Percentiles rank a stretch among this genome's conserved stretches.
Conservation (phyloP, 768 basidiomycete species). For the Xanthoconium purpureum region DNA sequence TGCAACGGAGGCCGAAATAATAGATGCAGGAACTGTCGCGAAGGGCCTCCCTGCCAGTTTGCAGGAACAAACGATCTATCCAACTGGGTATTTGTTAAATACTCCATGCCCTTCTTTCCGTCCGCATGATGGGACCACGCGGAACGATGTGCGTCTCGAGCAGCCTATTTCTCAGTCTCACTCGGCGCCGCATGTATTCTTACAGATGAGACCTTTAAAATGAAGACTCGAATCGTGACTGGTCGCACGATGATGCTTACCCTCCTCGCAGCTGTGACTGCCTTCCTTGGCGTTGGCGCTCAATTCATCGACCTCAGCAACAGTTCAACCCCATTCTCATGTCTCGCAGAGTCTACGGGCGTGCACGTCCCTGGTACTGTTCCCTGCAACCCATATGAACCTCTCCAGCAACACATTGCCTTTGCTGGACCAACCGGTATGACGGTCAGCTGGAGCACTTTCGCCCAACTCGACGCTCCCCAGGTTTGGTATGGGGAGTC, state of each 20-base stretch:
- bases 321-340: constrained; percentile 13
- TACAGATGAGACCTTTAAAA: background rate
- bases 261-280: background rate
- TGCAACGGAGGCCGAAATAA: too few relatives aligned
- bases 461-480: constrained; percentile 16
- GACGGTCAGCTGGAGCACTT: constrained; percentile 28
- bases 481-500: constrained; percentile 27
- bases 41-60: background rate
- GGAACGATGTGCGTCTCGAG: background rate
- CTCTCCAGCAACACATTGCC: constrained; percentile 26
- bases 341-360: constrained; percentile 27
- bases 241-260: constrained; percentile 7
- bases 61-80: background rate
- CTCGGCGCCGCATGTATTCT: background rate
- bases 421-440: constrained; percentile 26
- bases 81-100: background rate
- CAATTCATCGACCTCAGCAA: constrained; percentile 15
- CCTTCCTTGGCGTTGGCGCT: constrained; percentile 12
- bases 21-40: background rate
- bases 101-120: background rate
- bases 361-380: constrained; percentile 28
- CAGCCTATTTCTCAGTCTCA: constrained; percentile 9
- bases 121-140: background rate
- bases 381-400: constrained; percentile 28
- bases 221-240: background rate